Percentiles rank a stretch among this genome's conserved stretches.
Evolutionary conservation across 2,329 filamentous ascomycete genomes (phyloP).

Genomic region (Graphiopsis chlorocephala): DNA sequence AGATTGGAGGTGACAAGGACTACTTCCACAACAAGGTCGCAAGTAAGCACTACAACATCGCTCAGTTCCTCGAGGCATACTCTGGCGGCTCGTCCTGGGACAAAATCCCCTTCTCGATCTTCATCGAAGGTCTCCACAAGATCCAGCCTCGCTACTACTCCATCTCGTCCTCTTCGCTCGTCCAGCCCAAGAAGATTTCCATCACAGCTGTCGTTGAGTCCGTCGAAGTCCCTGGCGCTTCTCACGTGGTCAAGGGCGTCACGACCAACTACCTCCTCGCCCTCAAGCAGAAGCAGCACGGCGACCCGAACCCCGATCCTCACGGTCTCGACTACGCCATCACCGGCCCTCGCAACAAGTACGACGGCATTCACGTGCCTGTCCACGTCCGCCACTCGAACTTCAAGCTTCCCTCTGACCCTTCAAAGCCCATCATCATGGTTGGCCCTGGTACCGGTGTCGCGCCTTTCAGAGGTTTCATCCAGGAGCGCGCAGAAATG

Average conservation of each 20-base stretch:
- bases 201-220: constrained; percentile 94
- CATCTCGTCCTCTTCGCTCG: constrained; percentile 92
- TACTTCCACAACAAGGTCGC: constrained; percentile 87
- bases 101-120: constrained; percentile 85
- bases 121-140: constrained; percentile 91
- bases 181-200: constrained; percentile 91
- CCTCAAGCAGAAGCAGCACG: constrained; percentile 94
- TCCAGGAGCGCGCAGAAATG: constrained; percentile 87
- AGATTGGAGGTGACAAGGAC: constrained; percentile 88
- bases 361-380: constrained; percentile 90
- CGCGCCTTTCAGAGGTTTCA: constrained; percentile 90
- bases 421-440: constrained; percentile 91
- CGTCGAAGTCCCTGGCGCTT: constrained; percentile 70
- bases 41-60: constrained; percentile 82
- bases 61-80: constrained; percentile 73
- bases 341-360: constrained; percentile 89
- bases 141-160: constrained; percentile 98
- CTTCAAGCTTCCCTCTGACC: constrained; percentile 97
- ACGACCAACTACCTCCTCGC: constrained; percentile 95
- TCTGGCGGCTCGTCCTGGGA: constrained; percentile 74
- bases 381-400: constrained; percentile 97
- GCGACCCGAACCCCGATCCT: constrained; percentile 74
- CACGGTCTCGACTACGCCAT: constrained; percentile 86
- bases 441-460: constrained; percentile 95
- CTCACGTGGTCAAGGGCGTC: constrained; percentile 83